Percentiles rank a stretch among this genome's conserved stretches.
These are phyloP conservation scores for Blastocrithidia nonstop DNA, from an alignment of 208 protist genomes.

Conservation along the genomic window DNA sequence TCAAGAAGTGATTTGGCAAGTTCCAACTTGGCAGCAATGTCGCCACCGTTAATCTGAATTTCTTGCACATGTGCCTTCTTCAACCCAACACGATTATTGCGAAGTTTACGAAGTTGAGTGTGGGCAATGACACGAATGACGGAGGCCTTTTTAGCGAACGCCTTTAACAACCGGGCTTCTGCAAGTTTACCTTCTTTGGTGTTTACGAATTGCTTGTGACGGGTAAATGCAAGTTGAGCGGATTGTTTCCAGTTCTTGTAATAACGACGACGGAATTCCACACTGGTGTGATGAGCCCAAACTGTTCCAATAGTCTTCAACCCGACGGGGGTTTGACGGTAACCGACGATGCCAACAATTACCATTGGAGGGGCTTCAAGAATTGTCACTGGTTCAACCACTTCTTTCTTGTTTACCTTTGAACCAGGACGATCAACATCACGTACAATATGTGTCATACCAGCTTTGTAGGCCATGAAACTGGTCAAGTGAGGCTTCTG, in stretches of 20 bases:
- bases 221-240: conserved; percentile 97
- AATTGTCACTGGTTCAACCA: conserved; percentile 98
- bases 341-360: conserved; percentile 97
- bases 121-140: conserved; percentile 97
- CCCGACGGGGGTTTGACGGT: conserved; percentile 93
- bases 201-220: conserved; percentile 69
- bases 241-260: conserved; percentile 98
- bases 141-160: conserved; percentile 92
- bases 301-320: conserved; percentile 96
- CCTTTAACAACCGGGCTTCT: conserved; percentile 73
- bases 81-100: conserved; percentile 94
- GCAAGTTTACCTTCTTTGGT: conserved; percentile 80
- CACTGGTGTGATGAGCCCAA: conserved; percentile 94
- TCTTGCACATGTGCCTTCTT: conserved; percentile 99
- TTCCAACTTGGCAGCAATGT: conserved; percentile 91
- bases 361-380: conserved; percentile 97
- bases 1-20: conserved; percentile 92
- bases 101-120: conserved; percentile 94
- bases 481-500: conserved; percentile 95
- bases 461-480: conserved; percentile 98
- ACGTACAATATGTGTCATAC: conserved; percentile 99
- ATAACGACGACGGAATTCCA: conserved; percentile 92
- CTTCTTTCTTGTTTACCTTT: conserved; percentile 97
- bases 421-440: conserved; percentile 92
- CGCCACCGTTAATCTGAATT: conserved; percentile 99